Evolutionary conservation across 768 basidiomycete genomes (phyloP).

Genomic region (Boletus reticulatus): DNA sequence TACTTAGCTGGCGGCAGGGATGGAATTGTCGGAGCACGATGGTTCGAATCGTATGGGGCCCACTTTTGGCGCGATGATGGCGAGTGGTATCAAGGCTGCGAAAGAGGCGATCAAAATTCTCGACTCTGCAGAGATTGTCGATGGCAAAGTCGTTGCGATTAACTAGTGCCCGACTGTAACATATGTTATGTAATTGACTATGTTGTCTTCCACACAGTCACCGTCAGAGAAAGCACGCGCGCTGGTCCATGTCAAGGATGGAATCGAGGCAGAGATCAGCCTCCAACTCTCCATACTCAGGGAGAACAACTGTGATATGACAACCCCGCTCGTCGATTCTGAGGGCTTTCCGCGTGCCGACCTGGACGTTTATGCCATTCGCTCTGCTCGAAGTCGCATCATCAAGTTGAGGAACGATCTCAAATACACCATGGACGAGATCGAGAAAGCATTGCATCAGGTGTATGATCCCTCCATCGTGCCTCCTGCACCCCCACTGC

Average conservation of each 20-base stretch:
- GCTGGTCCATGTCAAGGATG: slow-evolving; percentile 67
- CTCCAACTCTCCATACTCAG: slow-evolving; percentile 60
- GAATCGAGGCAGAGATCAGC: slow-evolving; percentile 70
- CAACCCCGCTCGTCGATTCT: slow-evolving; percentile 73
- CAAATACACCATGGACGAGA: slow-evolving; percentile 56
- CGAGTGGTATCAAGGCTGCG: slow-evolving; percentile 70
- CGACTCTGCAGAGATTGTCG: slow-evolving; percentile 46
- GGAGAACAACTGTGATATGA: slow-evolving; percentile 61
- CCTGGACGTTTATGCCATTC: slow-evolving; percentile 79
- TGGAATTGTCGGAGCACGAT: slow-evolving; percentile 82
- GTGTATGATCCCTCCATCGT: slow-evolving; percentile 54
- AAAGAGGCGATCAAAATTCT: slow-evolving; percentile 58
- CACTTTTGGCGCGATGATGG: slow-evolving; percentile 81
- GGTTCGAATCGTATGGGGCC: slow-evolving; percentile 77
- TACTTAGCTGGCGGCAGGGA: slow-evolving; percentile 43
- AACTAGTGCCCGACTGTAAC: no score
- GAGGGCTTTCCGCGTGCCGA: slow-evolving; percentile 91
- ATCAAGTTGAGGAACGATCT: slow-evolving; percentile 82
- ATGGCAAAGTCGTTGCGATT: slow-evolving; percentile 53
- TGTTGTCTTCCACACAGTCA: slow-evolving; percentile 39
- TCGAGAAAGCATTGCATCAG: slow-evolving; percentile 64
- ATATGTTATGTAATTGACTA: slow-evolving; percentile 18
- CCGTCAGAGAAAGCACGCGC: slow-evolving; percentile 57
- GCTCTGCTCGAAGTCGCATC: slow-evolving; percentile 72
- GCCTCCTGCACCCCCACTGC: slow-evolving; percentile 12